Percentiles rank a stretch among this genome's conserved stretches.
These are phyloP conservation scores for Ophiostoma sp. DNA, from an alignment of 2,329 filamentous ascomycete genomes.

Conservation along the genomic window DNA sequence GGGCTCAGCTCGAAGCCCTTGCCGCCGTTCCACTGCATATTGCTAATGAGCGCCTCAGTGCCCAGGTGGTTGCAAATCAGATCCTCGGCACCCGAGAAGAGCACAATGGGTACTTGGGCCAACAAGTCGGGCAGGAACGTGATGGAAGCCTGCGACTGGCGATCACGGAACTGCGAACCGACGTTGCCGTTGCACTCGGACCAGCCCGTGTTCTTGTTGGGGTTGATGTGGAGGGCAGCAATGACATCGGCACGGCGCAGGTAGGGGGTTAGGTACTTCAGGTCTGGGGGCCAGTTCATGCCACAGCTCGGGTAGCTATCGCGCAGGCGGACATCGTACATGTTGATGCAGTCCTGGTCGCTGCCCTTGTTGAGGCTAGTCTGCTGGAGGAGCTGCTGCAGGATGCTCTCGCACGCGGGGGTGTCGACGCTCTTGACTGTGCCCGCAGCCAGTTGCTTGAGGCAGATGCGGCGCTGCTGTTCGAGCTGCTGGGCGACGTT, in stretches of 20 bases:
- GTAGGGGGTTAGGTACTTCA: slow-evolving; percentile 76
- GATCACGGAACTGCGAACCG: slow-evolving; percentile 66
- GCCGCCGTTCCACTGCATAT: slow-evolving; percentile 87
- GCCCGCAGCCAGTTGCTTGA: slow-evolving; percentile 56
- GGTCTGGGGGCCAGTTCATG: slow-evolving; percentile 96
- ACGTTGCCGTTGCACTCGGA: slow-evolving; percentile 84
- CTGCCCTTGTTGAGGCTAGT: slow-evolving; percentile 56
- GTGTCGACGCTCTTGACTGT: slow-evolving; percentile 64
- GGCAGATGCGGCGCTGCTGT: slow-evolving; percentile 67
- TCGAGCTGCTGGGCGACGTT: slow-evolving; percentile 66
- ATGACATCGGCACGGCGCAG: slow-evolving; percentile 78
- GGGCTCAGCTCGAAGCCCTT: slow-evolving; percentile 87
- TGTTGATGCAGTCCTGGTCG: slow-evolving; percentile 73
- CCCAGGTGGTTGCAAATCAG: slow-evolving; percentile 97
- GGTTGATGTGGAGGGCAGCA: slow-evolving; percentile 76
- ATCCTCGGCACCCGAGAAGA: slow-evolving; percentile 93
- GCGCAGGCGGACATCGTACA: slow-evolving; percentile 90
- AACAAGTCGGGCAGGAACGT: slow-evolving; percentile 76
- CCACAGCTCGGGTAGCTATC: slow-evolving; percentile 83
- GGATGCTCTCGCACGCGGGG: slow-evolving; percentile 70
- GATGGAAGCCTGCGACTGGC: slow-evolving; percentile 71
- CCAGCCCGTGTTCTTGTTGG: slow-evolving; percentile 85
- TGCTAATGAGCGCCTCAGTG: slow-evolving; percentile 86
- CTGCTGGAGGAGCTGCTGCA: slow-evolving; percentile 68
- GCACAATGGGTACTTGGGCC: slow-evolving; percentile 71